Evolutionary conservation across 257 asterid species (phyloP).

Genomic region (Fraxinus pennsylvanica): DNA sequence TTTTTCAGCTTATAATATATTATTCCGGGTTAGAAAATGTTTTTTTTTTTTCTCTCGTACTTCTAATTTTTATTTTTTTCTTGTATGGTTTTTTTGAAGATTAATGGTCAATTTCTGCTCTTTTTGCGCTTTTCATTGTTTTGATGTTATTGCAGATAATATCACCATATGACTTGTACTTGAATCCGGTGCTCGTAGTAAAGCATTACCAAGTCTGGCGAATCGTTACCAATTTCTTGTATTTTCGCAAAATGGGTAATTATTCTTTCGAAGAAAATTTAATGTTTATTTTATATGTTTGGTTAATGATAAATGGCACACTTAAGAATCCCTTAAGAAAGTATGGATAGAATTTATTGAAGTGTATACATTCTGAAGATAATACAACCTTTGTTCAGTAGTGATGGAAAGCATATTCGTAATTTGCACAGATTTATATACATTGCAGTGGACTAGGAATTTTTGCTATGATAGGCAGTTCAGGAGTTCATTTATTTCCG

Average conservation of each 20-base stretch:
- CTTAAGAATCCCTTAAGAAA: not conserved
- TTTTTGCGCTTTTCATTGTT: not conserved
- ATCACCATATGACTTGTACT: constrained; percentile 89
- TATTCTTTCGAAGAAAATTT: constrained; percentile 9
- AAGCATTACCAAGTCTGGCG: constrained; percentile 95
- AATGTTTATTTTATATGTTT: not conserved
- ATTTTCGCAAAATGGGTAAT: constrained; percentile 98
- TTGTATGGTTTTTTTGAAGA: not conserved
- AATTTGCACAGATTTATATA: no score
- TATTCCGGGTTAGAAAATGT: not conserved
- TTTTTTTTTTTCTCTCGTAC: no score
- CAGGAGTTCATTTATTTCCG: no score
- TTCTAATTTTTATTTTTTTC: no score
- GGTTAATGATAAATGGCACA: not conserved
- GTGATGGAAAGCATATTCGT: no score
- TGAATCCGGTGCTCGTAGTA: constrained; percentile 85
- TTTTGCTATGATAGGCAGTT: no score
- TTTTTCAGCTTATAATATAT: not conserved
- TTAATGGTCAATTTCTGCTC: not conserved
- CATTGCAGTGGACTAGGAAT: no score
- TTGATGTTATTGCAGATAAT: constrained; percentile 68
- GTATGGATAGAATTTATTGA: not conserved
- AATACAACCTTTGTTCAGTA: not conserved
- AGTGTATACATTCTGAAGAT: not conserved
- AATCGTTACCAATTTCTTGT: constrained; percentile 78